These are phyloP conservation scores for Cladophialophora bantiana DNA, from an alignment of 2,329 filamentous ascomycete species.

Conservation along the genomic window DNA sequence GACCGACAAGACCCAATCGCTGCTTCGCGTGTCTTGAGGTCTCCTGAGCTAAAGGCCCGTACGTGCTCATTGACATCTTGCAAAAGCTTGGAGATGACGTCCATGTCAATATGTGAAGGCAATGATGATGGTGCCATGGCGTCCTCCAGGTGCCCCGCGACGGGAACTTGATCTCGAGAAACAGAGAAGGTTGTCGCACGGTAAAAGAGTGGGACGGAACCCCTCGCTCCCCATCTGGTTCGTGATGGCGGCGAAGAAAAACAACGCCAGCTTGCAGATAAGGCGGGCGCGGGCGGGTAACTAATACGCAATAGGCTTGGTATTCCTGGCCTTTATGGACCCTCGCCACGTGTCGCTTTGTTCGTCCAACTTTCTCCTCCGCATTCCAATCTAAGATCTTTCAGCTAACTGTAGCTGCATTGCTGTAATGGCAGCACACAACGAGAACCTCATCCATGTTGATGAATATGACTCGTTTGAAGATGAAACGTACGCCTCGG, in stretches of 20 bases:
- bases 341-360: background rate
- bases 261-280: background rate
- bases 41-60: conserved; percentile 16
- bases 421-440: background rate
- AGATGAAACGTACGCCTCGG: background rate
- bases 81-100: conserved; percentile 7
- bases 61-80: conserved; percentile 20
- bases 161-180: background rate
- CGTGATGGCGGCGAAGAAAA: background rate
- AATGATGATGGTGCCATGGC: background rate
- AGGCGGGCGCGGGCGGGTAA: too few species aligned
- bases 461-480: background rate
- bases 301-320: conserved; percentile 5
- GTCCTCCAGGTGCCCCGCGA: background rate
- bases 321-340: background rate
- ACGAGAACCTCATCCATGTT: background rate
- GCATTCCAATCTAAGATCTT: conserved; percentile 1
- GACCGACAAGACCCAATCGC: conserved; percentile 17
- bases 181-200: background rate
- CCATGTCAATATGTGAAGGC: conserved; percentile 9
- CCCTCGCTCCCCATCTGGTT: background rate
- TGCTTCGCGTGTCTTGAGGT: conserved; percentile 21
- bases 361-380: background rate
- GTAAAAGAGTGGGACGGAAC: background rate
- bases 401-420: background rate